A percentile compares a stretch with the other conserved stretches of the same genome.
phyloP scores from a whole-genome alignment of 306 rosid genomes.

The Morella rubra region DNA sequence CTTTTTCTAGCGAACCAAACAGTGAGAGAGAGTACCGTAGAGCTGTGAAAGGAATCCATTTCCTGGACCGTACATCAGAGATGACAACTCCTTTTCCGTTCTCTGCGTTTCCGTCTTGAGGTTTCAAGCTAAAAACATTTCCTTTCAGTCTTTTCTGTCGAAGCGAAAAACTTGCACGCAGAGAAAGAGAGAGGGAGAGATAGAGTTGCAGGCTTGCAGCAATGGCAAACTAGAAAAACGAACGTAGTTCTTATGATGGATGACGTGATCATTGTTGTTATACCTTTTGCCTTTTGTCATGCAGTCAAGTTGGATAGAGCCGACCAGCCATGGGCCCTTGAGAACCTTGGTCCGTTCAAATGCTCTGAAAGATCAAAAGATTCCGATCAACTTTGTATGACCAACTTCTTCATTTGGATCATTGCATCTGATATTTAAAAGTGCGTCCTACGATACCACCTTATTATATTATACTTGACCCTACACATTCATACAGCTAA shows the following conservation, averaged over 20 bases:
- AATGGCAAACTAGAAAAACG: background rate
- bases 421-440: too few relatives aligned
- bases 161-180: background rate
- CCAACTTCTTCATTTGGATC: too few relatives aligned
- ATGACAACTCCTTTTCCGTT: background rate
- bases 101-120: background rate
- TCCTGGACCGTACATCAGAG: background rate
- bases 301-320: too few relatives aligned
- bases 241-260: background rate
- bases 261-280: too few relatives aligned
- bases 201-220: background rate
- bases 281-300: background rate
- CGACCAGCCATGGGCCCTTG: too few relatives aligned
- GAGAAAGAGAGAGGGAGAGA: background rate
- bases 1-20: background rate
- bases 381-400: too few relatives aligned
- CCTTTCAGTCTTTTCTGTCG: background rate
- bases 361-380: too few relatives aligned
- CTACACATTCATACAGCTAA: too few relatives aligned
- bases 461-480: too few relatives aligned
- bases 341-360: too few relatives aligned
- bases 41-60: constrained; percentile 15
- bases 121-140: background rate
- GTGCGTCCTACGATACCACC: too few relatives aligned
- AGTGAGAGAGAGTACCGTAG: constrained; percentile 25